Conservation (phyloP, 163 green algal genomes). For the Scenedesmus sp. region DNA sequence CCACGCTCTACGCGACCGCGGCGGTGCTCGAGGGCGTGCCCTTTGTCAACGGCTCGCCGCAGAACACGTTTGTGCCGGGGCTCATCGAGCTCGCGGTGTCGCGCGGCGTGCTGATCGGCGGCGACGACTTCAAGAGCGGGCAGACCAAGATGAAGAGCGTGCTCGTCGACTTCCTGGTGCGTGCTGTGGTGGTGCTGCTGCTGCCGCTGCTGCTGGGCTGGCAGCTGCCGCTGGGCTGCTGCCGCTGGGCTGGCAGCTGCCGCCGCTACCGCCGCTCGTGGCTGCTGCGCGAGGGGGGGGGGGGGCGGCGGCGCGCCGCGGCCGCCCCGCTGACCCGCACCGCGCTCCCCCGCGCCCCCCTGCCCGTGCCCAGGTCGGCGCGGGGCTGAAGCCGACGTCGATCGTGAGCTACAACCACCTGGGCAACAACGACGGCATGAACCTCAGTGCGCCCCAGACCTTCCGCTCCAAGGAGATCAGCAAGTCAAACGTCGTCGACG, state of each 20-base stretch:
- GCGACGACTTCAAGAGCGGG: conserved; percentile 99
- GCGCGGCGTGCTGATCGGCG: conserved; percentile 92
- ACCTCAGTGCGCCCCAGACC: conserved; percentile 90
- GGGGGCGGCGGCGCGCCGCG: too few species aligned
- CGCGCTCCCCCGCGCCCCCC: too few species aligned
- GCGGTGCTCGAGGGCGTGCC: conserved; percentile 93
- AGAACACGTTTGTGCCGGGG: conserved; percentile 98
- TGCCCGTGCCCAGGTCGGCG: too few species aligned
- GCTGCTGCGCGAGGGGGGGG: too few species aligned
- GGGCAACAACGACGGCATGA: conserved; percentile 99
- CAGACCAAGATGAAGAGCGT: conserved; percentile 99
- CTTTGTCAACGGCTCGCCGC: conserved; percentile 98
- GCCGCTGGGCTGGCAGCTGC: too few species aligned
- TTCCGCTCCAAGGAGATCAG: conserved; percentile 95
- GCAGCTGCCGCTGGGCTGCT: too few species aligned
- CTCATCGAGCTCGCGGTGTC: conserved; percentile 82
- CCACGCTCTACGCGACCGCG: conserved; percentile 95
- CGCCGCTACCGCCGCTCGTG: too few species aligned
- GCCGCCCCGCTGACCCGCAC: too few species aligned
- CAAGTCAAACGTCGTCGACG: conserved; percentile 99
- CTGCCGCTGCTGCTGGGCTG: too few species aligned
- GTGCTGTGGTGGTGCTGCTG: too few species aligned
- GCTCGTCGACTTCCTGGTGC: conserved; percentile 98
- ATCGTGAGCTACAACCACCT: conserved; percentile 99
- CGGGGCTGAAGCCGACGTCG: conserved; percentile 96